A percentile compares a stretch with the other conserved stretches of the same genome.
phyloP scores from a whole-genome alignment of 257 asterid species.

The Orobanche coerulescens region DNA sequence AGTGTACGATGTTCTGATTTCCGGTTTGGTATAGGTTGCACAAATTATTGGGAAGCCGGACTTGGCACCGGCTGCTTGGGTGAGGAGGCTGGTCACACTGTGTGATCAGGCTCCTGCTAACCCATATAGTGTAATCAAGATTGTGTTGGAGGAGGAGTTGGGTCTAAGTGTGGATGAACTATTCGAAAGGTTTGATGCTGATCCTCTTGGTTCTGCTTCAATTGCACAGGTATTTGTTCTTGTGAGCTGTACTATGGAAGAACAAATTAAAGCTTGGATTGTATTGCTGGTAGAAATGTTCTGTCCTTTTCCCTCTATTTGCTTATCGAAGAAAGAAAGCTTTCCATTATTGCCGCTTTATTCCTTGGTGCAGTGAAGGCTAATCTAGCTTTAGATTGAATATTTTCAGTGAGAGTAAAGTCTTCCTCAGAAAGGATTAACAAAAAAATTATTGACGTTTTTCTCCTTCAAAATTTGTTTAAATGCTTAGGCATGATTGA shows the following conservation, averaged over 20 bases:
- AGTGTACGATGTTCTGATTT: neutral
- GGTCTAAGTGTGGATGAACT: constrained; percentile 60
- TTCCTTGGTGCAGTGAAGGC: neutral
- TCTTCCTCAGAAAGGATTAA: neutral
- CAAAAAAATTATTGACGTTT: neutral
- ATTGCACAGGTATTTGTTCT: constrained; percentile 74
- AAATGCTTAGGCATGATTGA: neutral
- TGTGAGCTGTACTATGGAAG: constrained; percentile 17
- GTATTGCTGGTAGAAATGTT: neutral
- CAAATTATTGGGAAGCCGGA: constrained; percentile 96
- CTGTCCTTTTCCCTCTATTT: neutral
- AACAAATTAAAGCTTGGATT: neutral
- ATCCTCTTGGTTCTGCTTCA: constrained; percentile 98
- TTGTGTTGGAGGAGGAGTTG: constrained; percentile 77
- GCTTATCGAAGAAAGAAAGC: neutral
- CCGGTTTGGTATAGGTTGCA: constrained; percentile 51
- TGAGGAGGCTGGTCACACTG: constrained; percentile 79
- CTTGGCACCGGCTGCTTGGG: constrained; percentile 98
- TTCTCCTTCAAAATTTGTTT: neutral
- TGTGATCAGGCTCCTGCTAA: constrained; percentile 97
- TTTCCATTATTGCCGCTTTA: neutral
- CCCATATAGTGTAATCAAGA: constrained; percentile 51
- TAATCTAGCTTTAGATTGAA: constrained; percentile 14
- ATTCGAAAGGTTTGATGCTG: constrained; percentile 65
- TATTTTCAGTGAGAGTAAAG: too few species aligned